Evolutionary conservation across 1,284 basidiomycete species (phyloP).

Genomic region (Earliella scabrosa): DNA sequence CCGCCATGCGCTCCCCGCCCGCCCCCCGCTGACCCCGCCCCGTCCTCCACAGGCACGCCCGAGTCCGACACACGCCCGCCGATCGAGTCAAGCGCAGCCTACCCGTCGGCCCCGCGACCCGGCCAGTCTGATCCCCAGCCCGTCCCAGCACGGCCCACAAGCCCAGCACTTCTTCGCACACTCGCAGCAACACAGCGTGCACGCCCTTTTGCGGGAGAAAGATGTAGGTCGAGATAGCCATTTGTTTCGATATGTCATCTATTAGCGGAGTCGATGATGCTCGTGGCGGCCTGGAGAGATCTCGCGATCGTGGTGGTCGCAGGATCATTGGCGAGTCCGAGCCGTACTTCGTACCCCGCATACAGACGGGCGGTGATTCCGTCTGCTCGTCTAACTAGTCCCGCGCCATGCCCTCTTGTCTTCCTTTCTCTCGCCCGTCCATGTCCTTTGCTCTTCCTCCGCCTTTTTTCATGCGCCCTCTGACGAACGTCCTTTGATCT

Average conservation of each 20-base stretch:
- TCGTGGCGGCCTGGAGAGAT: constrained; percentile 23
- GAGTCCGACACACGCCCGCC: not conserved
- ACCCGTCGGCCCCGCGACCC: too few species aligned
- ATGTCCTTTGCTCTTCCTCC: constrained; percentile 5
- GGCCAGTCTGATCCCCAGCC: too few species aligned
- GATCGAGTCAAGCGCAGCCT: too few species aligned
- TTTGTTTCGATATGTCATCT: constrained; percentile 10
- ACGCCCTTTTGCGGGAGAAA: not conserved
- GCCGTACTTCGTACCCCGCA: constrained; percentile 9
- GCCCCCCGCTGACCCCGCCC: not conserved
- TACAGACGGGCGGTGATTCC: constrained; percentile 14
- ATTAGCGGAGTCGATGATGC: constrained; percentile 10
- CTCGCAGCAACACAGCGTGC: too few species aligned
- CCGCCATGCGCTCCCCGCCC: not conserved
- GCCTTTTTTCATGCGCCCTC: constrained; percentile 5
- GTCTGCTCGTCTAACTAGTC: constrained; percentile 20
- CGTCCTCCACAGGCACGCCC: not conserved
- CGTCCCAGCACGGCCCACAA: not conserved
- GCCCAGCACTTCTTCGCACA: not conserved
- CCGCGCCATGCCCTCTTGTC: constrained; percentile 12
- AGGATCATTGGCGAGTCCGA: constrained; percentile 5
- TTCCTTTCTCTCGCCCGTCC: constrained; percentile 3
- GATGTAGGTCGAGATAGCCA: constrained; percentile 11
- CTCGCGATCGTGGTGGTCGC: constrained; percentile 20
- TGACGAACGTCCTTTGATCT: constrained; percentile 12